Percentiles rank a stretch among this genome's conserved stretches.
Evolutionary conservation across 805 yeast genomes (phyloP).

Genomic region (Candida quercuum): DNA sequence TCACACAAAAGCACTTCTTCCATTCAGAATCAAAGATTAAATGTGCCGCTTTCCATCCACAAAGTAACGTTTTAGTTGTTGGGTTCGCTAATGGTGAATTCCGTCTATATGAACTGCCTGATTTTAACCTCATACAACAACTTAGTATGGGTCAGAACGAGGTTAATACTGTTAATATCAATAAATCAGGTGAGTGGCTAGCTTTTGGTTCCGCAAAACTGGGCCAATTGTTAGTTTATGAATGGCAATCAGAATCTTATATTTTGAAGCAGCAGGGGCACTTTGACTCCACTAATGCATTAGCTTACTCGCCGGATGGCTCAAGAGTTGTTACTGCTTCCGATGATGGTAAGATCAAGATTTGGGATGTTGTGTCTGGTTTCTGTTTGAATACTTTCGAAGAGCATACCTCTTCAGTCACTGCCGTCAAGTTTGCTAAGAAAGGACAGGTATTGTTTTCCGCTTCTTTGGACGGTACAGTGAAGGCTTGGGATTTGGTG

Average conservation of each 20-base stretch:
- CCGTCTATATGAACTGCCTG: conserved; percentile 82
- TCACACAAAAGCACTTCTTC: conserved; percentile 69
- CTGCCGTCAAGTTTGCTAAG: conserved; percentile 82
- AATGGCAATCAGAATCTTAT: conserved; percentile 98
- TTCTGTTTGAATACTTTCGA: conserved; percentile 89
- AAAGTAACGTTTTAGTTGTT: conserved; percentile 67
- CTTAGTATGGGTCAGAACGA: conserved; percentile 89
- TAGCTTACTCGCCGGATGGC: conserved; percentile 93
- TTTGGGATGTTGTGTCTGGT: conserved; percentile 93
- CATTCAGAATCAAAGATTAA: conserved; percentile 64
- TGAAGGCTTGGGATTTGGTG: conserved; percentile 93
- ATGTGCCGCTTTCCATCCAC: conserved; percentile 80
- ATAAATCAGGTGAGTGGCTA: conserved; percentile 90
- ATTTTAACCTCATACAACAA: conserved; percentile 75
- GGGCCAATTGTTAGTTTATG: conserved; percentile 95
- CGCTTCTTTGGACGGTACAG: conserved; percentile 92
- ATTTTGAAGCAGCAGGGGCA: conserved; percentile 96
- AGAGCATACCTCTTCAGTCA: conserved; percentile 86
- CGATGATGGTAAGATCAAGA: conserved; percentile 94
- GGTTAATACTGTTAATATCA: conserved; percentile 75
- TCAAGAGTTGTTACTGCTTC: conserved; percentile 87
- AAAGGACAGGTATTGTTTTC: conserved; percentile 89
- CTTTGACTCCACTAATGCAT: conserved; percentile 79
- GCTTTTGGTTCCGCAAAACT: conserved; percentile 87
- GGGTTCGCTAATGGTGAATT: conserved; percentile 91